Evolutionary conservation across 352 stramenopile genomes (phyloP).

Genomic region (Hyaloperonospora brassicae): DNA sequence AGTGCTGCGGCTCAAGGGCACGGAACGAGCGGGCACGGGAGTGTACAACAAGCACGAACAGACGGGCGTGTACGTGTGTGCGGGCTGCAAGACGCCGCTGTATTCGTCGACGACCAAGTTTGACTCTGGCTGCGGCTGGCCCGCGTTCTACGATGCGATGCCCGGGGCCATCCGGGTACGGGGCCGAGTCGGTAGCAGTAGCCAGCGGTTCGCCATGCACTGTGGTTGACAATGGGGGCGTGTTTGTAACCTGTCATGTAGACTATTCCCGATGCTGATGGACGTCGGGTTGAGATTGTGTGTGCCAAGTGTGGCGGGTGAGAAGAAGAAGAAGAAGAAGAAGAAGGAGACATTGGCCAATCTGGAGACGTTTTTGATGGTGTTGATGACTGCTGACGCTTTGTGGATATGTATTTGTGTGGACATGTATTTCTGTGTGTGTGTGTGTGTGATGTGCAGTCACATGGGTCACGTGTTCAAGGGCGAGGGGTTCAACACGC

Average conservation of each 20-base stretch:
- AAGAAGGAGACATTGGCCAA: too few species aligned
- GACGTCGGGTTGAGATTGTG: constrained; percentile 79
- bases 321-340: constrained; percentile 5
- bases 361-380: background rate
- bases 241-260: constrained; percentile 13
- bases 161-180: constrained; percentile 78
- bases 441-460: constrained; percentile 23
- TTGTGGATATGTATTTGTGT: too few species aligned
- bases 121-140: constrained; percentile 87
- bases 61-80: constrained; percentile 82
- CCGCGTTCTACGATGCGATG: constrained; percentile 86
- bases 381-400: constrained; percentile 4
- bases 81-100: constrained; percentile 78
- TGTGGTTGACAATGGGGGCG: too few species aligned
- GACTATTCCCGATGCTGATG: constrained; percentile 61
- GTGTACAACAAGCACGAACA: constrained; percentile 87
- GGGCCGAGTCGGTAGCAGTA: background rate
- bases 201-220: too few species aligned
- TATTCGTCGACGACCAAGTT: constrained; percentile 88
- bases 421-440: too few species aligned
- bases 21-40: constrained; percentile 79
- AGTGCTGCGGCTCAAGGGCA: constrained; percentile 87
- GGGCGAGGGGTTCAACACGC: constrained; percentile 80
- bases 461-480: constrained; percentile 91
- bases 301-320: constrained; percentile 83